Percentiles rank a stretch among this genome's conserved stretches.
These are phyloP conservation scores for Corynascus novoguineensis DNA, from an alignment of 495 filamentous ascomycete genomes.

Conservation along the genomic window DNA sequence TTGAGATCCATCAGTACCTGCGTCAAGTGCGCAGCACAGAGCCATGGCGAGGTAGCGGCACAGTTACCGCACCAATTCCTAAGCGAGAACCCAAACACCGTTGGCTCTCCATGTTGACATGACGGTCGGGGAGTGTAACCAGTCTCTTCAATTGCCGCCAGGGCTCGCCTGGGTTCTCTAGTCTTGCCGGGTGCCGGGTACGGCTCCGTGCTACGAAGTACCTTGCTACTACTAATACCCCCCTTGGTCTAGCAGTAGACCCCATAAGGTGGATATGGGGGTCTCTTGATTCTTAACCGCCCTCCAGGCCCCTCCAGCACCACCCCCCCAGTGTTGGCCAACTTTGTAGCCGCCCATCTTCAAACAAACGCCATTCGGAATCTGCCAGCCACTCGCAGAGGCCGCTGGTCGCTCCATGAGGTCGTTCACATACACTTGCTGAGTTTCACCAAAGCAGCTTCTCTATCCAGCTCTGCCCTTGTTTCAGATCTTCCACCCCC, in stretches of 20 bases:
- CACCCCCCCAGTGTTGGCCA: slow-evolving; percentile 20
- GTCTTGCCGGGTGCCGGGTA: slow-evolving; percentile 7
- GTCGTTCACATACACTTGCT: slow-evolving; percentile 45
- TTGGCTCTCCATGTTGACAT: slow-evolving; percentile 2
- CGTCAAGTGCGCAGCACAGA: background rate
- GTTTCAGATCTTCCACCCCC: slow-evolving; percentile 42
- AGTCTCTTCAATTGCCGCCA: slow-evolving; percentile 11
- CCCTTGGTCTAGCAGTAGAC: slow-evolving; percentile 8
- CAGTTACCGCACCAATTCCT: slow-evolving; percentile 16
- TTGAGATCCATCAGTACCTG: slow-evolving; percentile 8
- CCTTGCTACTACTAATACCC: background rate
- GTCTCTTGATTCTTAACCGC: slow-evolving; percentile 42
- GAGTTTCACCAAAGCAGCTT: slow-evolving; percentile 42
- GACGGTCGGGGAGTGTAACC: background rate
- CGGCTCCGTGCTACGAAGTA: too few species aligned
- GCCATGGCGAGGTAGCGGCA: slow-evolving; percentile 15
- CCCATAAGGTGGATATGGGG: slow-evolving; percentile 16
- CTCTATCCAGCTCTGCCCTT: slow-evolving; percentile 33
- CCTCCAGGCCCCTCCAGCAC: slow-evolving; percentile 33
- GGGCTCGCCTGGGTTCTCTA: background rate
- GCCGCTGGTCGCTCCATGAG: slow-evolving; percentile 34
- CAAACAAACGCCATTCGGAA: slow-evolving; percentile 48
- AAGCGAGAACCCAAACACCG: slow-evolving; percentile 7
- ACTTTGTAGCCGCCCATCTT: slow-evolving; percentile 44
- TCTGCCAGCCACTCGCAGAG: slow-evolving; percentile 43